Base-by-base conservation (phyloP, 208 protist species). In the Crithidia mellificae region DNA sequence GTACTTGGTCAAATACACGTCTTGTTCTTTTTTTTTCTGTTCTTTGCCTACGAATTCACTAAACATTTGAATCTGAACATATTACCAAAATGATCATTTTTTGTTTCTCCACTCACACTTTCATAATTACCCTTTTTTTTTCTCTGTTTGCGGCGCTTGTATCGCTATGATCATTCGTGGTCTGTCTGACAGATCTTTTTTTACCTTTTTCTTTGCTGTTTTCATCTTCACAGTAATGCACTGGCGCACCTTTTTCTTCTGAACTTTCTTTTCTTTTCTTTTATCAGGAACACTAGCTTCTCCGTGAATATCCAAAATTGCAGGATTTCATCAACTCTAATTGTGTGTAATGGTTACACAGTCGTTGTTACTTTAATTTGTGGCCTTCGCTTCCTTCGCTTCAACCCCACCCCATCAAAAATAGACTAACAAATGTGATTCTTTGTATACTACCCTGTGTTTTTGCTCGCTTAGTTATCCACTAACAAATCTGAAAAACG, bases 231-330 rank as follows among this genome's bases (percentile, higher is more conserved):
- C 41, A 55, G 2, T 12, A 19, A 43, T 11, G 17, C 50, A 56
- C 7, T 47, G 46, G 27, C 49, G 46, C 46, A 56, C 32, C 34
- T 15, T 47, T 55, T n/a, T 50, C 39, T 68, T 58, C 29, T 56
- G n/a, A n/a, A n/a, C 20, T 54, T 39, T 41, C 6, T 39, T 57
- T 63, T 72, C 2, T 63, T 36, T 52, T 34, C 22, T 58, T 52
- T 66, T 47, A 12, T 29, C 52, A 12, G 17, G n/a, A 22, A 61
- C 52, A 30, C 19, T 56, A 47, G 63, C 41, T 59, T 62, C 22
- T 32, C 62, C 22, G n/a, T 54, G 34, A 62, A 11, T 46, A 29
- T 20, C 54, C 46, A 61, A 32, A 34, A n/a, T n/a, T 32, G 19
- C n/a, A 50, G 50, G 50, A 27, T 17, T 57, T 30, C n/a, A 50